phyloP scores from a whole-genome alignment of 208 protist species.

The Sergeia podlipaevii region DNA sequence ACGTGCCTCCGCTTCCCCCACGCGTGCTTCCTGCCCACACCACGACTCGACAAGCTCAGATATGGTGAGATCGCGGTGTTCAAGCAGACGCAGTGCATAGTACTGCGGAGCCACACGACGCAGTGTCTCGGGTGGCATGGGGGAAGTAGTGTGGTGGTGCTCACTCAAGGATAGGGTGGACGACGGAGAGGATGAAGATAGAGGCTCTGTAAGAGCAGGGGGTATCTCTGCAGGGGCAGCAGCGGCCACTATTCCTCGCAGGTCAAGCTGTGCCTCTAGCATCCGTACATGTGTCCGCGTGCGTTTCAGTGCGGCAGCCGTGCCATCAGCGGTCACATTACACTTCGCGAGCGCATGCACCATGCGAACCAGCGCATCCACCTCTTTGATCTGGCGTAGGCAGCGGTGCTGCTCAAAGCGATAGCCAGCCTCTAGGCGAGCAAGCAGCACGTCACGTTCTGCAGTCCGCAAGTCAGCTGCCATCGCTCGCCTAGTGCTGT shows the following conservation, averaged over 20 bases:
- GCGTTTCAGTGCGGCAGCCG: constrained; percentile 28
- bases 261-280: constrained; percentile 60
- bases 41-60: constrained; percentile 78
- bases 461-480: constrained; percentile 36
- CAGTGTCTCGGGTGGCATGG: constrained; percentile 12
- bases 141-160: constrained; percentile 4
- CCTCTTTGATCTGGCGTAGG: constrained; percentile 40
- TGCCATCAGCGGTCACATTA: constrained; percentile 32
- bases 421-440: constrained; percentile 42
- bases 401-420: constrained; percentile 35
- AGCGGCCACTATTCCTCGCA: constrained; percentile 55
- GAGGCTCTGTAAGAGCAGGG: too few relatives aligned
- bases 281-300: constrained; percentile 53
- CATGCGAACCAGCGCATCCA: constrained; percentile 60
- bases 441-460: constrained; percentile 36
- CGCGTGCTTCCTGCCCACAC: constrained; percentile 50
- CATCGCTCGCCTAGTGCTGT: constrained; percentile 25
- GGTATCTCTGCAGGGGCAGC: constrained; percentile 12
- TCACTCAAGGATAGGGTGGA: neutral
- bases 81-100: constrained; percentile 64
- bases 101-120: constrained; percentile 50
- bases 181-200: neutral
- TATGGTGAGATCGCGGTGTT: constrained; percentile 72
- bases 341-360: constrained; percentile 51
- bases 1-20: constrained; percentile 29